A percentile compares a stretch with the other conserved stretches of the same genome.
These are phyloP conservation scores for Penicillium angulare DNA, from an alignment of 495 filamentous ascomycete species.

Conservation along the genomic window DNA sequence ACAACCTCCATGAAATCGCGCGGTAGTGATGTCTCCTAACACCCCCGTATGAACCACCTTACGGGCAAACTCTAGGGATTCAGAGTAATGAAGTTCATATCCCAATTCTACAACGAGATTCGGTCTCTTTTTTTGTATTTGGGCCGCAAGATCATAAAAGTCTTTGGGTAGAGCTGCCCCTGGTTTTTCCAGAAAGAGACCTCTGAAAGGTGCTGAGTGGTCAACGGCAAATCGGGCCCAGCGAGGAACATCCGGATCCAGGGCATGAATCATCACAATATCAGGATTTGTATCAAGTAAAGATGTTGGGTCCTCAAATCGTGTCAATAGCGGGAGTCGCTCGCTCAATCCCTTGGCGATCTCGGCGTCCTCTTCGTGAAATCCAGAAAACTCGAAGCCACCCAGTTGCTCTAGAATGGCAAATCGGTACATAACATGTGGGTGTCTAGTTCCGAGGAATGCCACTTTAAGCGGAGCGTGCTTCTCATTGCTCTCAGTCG, in stretches of 20 bases:
- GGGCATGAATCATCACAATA: constrained; percentile 16
- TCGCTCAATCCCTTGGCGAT: constrained; percentile 7
- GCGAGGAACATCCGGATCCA: constrained; percentile 16
- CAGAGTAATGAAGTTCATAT: constrained; percentile 1
- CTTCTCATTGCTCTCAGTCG: not conserved
- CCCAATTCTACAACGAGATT: not conserved
- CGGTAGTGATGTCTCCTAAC: not conserved
- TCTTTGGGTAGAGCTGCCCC: not conserved
- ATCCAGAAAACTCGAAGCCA: constrained; percentile 15
- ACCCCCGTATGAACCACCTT: not conserved
- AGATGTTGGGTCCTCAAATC: constrained; percentile 4
- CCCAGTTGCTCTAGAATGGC: constrained; percentile 15
- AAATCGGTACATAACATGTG: constrained; percentile 18
- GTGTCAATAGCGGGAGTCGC: constrained; percentile 11
- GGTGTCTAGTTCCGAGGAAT: constrained; percentile 13
- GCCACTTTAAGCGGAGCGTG: constrained; percentile 12
- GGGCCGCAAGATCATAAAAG: not conserved
- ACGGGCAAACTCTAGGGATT: not conserved
- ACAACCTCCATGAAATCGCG: not conserved
- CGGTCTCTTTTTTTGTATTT: not conserved
- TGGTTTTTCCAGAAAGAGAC: constrained; percentile 10
- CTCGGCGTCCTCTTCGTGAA: constrained; percentile 12
- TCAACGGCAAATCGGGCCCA: constrained; percentile 17
- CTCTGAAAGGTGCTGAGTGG: constrained; percentile 12
- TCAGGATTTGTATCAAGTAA: constrained; percentile 15